Base-by-base conservation (phyloP, 192 early-diverging fungal genomes). In the Cetraspora pellucida region DNA sequence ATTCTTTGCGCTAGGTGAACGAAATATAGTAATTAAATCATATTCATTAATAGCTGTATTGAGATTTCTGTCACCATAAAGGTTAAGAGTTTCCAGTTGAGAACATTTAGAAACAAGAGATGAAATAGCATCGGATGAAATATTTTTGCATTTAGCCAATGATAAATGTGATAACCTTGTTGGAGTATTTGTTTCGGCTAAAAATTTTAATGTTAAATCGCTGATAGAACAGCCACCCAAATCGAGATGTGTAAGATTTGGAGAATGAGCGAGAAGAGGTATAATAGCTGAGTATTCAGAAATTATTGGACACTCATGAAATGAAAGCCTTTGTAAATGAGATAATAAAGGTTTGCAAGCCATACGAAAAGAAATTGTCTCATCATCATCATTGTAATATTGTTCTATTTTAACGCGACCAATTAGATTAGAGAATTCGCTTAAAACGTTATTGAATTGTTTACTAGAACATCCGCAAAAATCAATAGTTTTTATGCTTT, bases 181-280 rank as follows among this genome's bases (percentile, higher is more conserved):
- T n/a, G n/a, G n/a, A n/a, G n/a, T n/a, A n/a, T n/a, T n/a, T n/a
- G n/a, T n/a, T n/a, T n/a, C n/a, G n/a, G n/a, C n/a, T n/a, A n/a
- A n/a, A n/a, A n/a, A n/a, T n/a, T n/a, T 17, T 19, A 73, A 31
- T 2, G 71, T 73, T 43, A 52, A 17, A 58, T 73, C 71, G 7
- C 43, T 57, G 37, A 73, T 73, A 21, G 71, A 73, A 73, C 71
- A 73, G 23, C 71, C 71, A 37, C 71, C 71, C 3, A 73, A 37
- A 58, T 73, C 71, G 14, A 73, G 28, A 21, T 73, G 71, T 17
- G 71, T 73, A 58, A 73, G 49, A 58, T 73, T 73, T 54, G 71
- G 71, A 19, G 54, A 17, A 23, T 73, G 71, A n/a, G 71, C n/a
- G 23, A 73, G 71, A 16, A 73, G 16, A 2, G 71, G 50, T 17